Evolutionary conservation across 2,329 filamentous ascomycete species (phyloP).

Genomic region (Teratosphaeria viscida): DNA sequence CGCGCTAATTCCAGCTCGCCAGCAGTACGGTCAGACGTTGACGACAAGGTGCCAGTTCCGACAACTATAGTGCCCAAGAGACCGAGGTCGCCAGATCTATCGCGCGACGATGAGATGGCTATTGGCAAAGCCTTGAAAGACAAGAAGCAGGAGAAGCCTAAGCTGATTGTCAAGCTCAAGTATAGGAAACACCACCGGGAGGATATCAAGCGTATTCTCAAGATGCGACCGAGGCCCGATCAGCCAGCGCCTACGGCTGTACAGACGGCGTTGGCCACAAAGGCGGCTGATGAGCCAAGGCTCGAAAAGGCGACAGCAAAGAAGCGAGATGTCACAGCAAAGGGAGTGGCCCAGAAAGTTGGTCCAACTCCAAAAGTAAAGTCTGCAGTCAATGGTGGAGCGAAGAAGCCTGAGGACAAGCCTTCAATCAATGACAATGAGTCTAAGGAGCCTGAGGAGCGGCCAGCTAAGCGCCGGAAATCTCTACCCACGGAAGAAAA

Average conservation of each 20-base stretch:
- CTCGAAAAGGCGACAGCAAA: constrained; percentile 3
- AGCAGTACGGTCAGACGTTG: constrained; percentile 12
- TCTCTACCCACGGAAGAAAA: constrained; percentile 2
- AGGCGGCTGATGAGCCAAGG: constrained; percentile 6
- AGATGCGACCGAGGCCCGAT: constrained; percentile 17
- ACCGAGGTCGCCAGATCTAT: constrained; percentile 7
- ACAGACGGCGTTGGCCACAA: background rate
- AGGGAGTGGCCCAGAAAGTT: constrained; percentile 23
- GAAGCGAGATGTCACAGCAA: constrained; percentile 9
- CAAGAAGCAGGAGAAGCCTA: constrained; percentile 6
- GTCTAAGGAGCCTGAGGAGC: background rate
- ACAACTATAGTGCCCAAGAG: background rate
- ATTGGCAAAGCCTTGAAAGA: constrained; percentile 8
- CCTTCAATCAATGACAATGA: background rate
- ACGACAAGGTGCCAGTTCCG: constrained; percentile 8
- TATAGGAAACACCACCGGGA: constrained; percentile 17
- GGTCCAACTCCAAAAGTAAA: constrained; percentile 5
- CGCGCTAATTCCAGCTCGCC: constrained; percentile 20
- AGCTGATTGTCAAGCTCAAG: constrained; percentile 19
- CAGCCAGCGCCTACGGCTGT: constrained; percentile 2
- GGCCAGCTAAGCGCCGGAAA: constrained; percentile 1
- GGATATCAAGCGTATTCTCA: constrained; percentile 19
- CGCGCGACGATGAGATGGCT: constrained; percentile 12
- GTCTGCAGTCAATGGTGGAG: constrained; percentile 1
- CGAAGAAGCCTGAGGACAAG: background rate